These are phyloP conservation scores for Mallotus nudiflorus DNA, from an alignment of 345 rosid genomes.

Conservation along the genomic window DNA sequence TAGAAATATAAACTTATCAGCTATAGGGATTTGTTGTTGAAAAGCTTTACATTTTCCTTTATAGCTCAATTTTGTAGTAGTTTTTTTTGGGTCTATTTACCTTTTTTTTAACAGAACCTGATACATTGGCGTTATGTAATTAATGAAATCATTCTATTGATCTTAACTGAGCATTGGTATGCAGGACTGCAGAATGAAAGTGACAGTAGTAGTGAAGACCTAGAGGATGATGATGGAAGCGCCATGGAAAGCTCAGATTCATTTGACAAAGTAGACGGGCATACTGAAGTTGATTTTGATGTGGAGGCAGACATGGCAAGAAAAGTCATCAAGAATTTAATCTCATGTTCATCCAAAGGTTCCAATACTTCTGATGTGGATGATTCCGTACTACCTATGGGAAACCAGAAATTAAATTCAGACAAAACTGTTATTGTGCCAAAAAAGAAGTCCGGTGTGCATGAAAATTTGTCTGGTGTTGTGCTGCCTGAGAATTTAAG, in stretches of 20 bases:
- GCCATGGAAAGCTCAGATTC: slow-evolving; percentile 32
- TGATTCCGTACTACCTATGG: slow-evolving; percentile 29
- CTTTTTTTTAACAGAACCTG: neutral
- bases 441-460: slow-evolving; percentile 32
- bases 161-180: slow-evolving; percentile 12
- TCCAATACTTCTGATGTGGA: slow-evolving; percentile 37
- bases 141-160: neutral
- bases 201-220: slow-evolving; percentile 50
- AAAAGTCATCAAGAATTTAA: slow-evolving; percentile 68
- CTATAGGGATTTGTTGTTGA: neutral
- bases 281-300: slow-evolving; percentile 54
- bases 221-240: slow-evolving; percentile 49
- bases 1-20: neutral
- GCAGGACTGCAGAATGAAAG: slow-evolving; percentile 51
- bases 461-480: slow-evolving; percentile 28
- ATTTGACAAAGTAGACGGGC: slow-evolving; percentile 37
- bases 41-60: too few species aligned
- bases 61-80: too few species aligned
- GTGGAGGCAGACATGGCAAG: slow-evolving; percentile 74
- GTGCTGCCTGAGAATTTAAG: slow-evolving; percentile 39
- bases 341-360: slow-evolving; percentile 47
- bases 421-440: slow-evolving; percentile 27
- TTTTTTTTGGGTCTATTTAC: neutral
- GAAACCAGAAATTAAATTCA: slow-evolving; percentile 30
- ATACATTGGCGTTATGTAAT: neutral